phyloP scores from a whole-genome alignment of 371 early-diverging fungal species.

The Mortierella sp. region DNA sequence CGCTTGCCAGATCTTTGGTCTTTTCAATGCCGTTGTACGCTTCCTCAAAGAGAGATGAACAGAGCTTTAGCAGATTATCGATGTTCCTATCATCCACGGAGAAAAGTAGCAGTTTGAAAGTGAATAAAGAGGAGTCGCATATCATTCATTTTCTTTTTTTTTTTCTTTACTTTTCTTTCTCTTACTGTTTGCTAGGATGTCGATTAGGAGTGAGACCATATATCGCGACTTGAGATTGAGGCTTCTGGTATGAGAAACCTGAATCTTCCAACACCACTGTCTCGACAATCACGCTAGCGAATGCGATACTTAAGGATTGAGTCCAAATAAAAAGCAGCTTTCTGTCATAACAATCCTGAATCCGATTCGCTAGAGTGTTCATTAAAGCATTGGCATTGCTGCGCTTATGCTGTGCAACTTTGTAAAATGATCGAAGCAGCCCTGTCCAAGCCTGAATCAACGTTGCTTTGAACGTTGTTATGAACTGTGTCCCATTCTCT shows the following conservation, averaged over 20 bases:
- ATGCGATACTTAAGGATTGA: conserved; percentile 32
- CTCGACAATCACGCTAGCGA: conserved; percentile 26
- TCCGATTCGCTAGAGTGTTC: conserved; percentile 20
- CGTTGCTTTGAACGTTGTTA: conserved; percentile 14
- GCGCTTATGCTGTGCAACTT: conserved; percentile 32
- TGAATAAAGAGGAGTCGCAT: neutral
- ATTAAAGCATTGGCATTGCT: conserved; percentile 25
- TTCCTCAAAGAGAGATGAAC: conserved; percentile 22
- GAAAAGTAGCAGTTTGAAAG: neutral
- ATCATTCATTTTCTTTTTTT: too few relatives aligned
- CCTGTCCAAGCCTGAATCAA: conserved; percentile 32
- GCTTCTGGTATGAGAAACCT: neutral
- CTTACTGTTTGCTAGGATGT: conserved; percentile 20
- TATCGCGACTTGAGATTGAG: neutral
- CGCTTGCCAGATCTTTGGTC: neutral
- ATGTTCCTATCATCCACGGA: neutral
- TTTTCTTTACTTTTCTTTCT: neutral
- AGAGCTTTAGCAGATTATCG: conserved; percentile 17
- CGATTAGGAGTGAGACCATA: conserved; percentile 1
- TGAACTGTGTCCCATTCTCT: conserved; percentile 7
- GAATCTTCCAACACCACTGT: conserved; percentile 24
- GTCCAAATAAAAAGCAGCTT: conserved; percentile 27
- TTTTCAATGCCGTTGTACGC: conserved; percentile 15
- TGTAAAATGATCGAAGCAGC: conserved; percentile 28
- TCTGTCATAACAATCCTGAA: conserved; percentile 11